Percentiles rank a stretch among this genome's conserved stretches.
Conservation (phyloP, 2,329 filamentous ascomycete species). For the Talaromyces albobiverticillius region DNA sequence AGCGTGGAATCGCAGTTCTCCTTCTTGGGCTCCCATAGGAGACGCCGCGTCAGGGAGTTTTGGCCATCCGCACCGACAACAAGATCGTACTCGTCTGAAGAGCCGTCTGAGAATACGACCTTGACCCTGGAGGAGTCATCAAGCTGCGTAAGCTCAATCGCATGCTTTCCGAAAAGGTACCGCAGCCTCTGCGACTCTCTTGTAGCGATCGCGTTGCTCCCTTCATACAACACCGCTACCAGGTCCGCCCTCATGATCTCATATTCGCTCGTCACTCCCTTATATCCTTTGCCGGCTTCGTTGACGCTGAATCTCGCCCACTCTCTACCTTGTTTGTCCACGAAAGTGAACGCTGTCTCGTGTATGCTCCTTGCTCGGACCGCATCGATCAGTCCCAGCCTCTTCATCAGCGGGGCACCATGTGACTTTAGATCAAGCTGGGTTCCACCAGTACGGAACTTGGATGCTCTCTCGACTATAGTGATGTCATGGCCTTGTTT, state of each 20-base stretch:
- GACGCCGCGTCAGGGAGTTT: slow-evolving; percentile 48
- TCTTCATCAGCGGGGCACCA: slow-evolving; percentile 50
- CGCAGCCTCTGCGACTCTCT: background rate
- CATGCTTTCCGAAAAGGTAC: background rate
- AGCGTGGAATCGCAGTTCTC: slow-evolving; percentile 17
- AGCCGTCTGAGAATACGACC: slow-evolving; percentile 45
- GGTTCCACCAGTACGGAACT: slow-evolving; percentile 47
- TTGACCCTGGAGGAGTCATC: slow-evolving; percentile 35
- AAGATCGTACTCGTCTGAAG: slow-evolving; percentile 47
- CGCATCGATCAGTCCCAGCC: slow-evolving; percentile 50
- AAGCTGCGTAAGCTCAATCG: background rate
- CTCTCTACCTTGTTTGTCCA: slow-evolving; percentile 39
- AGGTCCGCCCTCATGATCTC: slow-evolving; percentile 61
- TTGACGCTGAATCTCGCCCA: slow-evolving; percentile 43
- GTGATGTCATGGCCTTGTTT: slow-evolving; percentile 34
- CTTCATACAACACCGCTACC: slow-evolving; percentile 50
- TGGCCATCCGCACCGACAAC: slow-evolving; percentile 58
- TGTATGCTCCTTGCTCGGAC: slow-evolving; percentile 40
- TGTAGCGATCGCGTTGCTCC: slow-evolving; percentile 26
- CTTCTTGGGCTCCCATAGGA: slow-evolving; percentile 26
- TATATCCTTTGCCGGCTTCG: slow-evolving; percentile 43
- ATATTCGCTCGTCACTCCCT: slow-evolving; percentile 52
- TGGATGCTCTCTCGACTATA: slow-evolving; percentile 41
- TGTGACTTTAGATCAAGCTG: slow-evolving; percentile 55
- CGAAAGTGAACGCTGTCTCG: slow-evolving; percentile 48